Conservation (phyloP, 139 green algal species). For the Nannochloris sp. region DNA sequence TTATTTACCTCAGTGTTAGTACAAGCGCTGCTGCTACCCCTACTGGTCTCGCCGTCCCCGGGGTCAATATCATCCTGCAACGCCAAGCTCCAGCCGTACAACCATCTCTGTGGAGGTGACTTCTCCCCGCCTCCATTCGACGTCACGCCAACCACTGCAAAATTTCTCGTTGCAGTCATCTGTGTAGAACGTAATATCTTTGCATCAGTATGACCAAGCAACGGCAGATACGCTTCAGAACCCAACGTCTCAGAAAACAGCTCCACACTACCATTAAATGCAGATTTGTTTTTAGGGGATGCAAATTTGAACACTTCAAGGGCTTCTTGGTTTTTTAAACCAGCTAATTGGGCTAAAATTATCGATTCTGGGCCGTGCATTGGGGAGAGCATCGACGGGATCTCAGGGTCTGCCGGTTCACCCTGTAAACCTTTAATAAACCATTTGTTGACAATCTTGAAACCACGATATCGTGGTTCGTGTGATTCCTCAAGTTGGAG, state of each 20-base stretch:
- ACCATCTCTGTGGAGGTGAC: neutral
- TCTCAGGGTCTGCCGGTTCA: neutral
- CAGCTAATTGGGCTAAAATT: neutral
- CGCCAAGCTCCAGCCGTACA: neutral
- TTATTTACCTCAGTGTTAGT: neutral
- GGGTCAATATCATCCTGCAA: neutral
- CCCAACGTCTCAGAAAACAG: neutral
- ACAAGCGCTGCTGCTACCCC: no score
- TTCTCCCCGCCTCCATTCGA: neutral
- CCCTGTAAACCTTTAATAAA: neutral
- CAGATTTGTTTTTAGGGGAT: slow-evolving; percentile 3
- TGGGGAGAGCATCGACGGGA: neutral
- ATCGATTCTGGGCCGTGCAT: neutral
- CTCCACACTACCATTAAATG: neutral
- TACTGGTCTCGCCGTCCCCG: no score
- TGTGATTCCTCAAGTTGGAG: neutral
- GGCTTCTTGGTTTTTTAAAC: neutral
- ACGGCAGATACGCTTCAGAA: neutral
- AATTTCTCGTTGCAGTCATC: neutral
- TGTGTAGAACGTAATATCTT: slow-evolving; percentile 1
- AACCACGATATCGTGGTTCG: neutral
- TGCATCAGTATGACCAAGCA: neutral
- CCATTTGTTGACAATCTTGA: neutral
- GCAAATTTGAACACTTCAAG: neutral
- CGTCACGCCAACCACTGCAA: slow-evolving; percentile 6